Base-by-base conservation (phyloP, 768 basidiomycete species). In the Sarcodon aspratus region DNA sequence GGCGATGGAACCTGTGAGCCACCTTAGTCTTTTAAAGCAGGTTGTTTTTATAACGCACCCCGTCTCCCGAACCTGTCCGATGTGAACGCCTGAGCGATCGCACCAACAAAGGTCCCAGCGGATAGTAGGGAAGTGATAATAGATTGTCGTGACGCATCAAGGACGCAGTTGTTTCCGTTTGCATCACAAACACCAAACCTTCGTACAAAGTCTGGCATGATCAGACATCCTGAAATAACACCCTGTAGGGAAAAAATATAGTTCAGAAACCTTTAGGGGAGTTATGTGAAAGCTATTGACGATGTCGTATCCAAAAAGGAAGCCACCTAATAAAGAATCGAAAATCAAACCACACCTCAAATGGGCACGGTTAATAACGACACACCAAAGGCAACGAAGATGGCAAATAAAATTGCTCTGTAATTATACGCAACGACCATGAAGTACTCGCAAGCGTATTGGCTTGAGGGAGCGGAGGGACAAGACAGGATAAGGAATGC, bases 221-320 rank as follows among this genome's bases (percentile, higher is more conserved):
- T 85, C 33, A 88, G 63, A 57, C 82, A 85, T 70, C 85, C 85
- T 78, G 82, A 56, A 3, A 33, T 11, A 15, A 13, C 12, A 21
- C 21, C 21, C 21, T 27, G 2, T 27, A 27, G 2, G 21, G 21
- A 2, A 27, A 27, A 27, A 5, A 27, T 27, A 27, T 5, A 27
- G 9, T 12, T 10, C 48, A 13, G 15, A 51, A 46, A 48, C n/a
- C 36, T 49, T 35, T 47, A 12, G n/a, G 10, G 44, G 21, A 35
- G 21, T 10, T 8, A 36, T 8, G 32, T 13, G 11, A 10, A 11
- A 48, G 3, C 15, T 32, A 60, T 72, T 47, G 52, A 82, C 82
- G 59, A 85, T 82, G 54, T 85, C 82, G 61, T 85, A 85, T 52
- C 83, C 82, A 49, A 83, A 85, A 8, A 84, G 63, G 60, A 82